Conservation (phyloP, 2,329 filamentous ascomycete genomes). For the Penicillium crustosum region DNA sequence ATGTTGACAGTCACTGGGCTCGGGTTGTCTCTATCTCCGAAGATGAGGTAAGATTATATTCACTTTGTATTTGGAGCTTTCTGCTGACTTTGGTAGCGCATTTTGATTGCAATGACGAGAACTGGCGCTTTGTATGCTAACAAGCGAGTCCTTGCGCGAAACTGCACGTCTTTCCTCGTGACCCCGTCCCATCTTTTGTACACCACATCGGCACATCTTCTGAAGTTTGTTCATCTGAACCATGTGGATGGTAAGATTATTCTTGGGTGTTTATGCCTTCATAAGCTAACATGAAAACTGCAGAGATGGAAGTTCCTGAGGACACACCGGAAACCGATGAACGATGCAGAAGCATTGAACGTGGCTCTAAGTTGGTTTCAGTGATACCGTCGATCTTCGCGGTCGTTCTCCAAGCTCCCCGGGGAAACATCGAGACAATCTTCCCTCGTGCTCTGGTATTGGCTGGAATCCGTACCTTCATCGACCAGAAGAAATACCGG, state of each 20-base stretch:
- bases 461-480: constrained; percentile 78
- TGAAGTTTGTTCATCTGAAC: constrained; percentile 89
- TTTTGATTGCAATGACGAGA: constrained; percentile 66
- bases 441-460: constrained; percentile 90
- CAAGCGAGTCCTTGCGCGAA: constrained; percentile 70
- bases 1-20: constrained; percentile 42
- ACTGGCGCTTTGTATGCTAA: constrained; percentile 79
- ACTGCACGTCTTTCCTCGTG: constrained; percentile 86
- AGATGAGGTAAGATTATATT: constrained; percentile 37
- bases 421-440: constrained; percentile 93
- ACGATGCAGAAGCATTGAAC: constrained; percentile 85
- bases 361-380: constrained; percentile 81
- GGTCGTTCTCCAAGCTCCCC: constrained; percentile 88
- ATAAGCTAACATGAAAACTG: constrained; percentile 18
- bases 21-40: constrained; percentile 37
- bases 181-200: constrained; percentile 83
- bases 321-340: constrained; percentile 93
- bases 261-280: background rate
- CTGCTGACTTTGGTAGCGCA: constrained; percentile 36
- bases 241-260: constrained; percentile 58
- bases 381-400: constrained; percentile 86
- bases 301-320: constrained; percentile 75
- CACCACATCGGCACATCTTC: constrained; percentile 85
- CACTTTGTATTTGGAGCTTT: background rate
- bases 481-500: constrained; percentile 77